Evolutionary conservation across 257 asterid genomes (phyloP), one percentile per base, ranked within the genome.

Genomic region (Fraxinus cuspidata): DNA sequence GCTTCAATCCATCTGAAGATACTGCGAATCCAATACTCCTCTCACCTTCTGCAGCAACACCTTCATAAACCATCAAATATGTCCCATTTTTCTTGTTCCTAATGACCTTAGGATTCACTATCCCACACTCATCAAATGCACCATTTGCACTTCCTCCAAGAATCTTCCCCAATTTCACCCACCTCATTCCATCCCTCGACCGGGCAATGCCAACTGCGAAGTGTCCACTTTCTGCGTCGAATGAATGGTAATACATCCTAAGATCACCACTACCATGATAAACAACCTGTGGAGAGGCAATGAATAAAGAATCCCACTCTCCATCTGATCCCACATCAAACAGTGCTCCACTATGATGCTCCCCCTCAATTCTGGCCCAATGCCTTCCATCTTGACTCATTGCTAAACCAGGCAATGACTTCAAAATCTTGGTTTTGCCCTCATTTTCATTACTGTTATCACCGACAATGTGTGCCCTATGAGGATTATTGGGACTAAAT

Each of bases 321-420:
- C 86, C 88, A 11, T 82, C 81, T 1, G 85, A 56, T 10, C 98
- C 97, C 0, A 87, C 91, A 63, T 91, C 97, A 71, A 94, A 86
- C 70, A 94, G 79, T 34, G 97, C 93, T 34, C 98, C 97, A 72
- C 92, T 92, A 76, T 94, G 95, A 84, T 94, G 97, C 69, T 89
- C 97, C 72, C 98, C 98, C 64, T 94, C 98, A 42, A 94, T 91
- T 79, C 98, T 85, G 4, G 97, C 98, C 98, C 97, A 94, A 65
- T 94, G 93, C 72, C 96, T 85, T 67, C 98, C 98, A 72, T 94
- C 98, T 71, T 94, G 97, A 15, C 98, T 94, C 94, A 94, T 92
- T 40, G 98, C 98, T 68, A 94, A 87, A 0, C 97, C 98, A 6
- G 97, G 97, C 84, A 94, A 87, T 15, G 97, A 91, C 88, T 77